Evolutionary conservation across 768 basidiomycete species (phyloP).

Genomic region (Lanmaoa pseudosensibilis): DNA sequence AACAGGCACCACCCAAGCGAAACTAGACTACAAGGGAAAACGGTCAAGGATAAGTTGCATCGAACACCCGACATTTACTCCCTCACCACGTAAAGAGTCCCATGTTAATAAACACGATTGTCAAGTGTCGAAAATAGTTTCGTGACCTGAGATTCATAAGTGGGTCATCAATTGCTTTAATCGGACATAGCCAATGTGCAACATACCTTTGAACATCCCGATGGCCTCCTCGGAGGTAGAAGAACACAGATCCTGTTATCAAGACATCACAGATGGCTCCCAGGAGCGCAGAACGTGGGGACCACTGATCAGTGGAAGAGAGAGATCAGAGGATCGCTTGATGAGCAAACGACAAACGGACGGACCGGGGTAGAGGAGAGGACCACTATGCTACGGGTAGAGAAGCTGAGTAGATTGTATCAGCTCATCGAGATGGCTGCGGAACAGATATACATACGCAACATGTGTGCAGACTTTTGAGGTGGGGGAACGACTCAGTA

Average conservation of each 20-base stretch:
- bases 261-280: slow-evolving; percentile 10
- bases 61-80: background rate
- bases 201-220: slow-evolving; percentile 5
- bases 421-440: background rate
- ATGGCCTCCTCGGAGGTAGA: slow-evolving; percentile 19
- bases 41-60: background rate
- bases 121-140: slow-evolving; percentile 10
- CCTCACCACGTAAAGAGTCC: slow-evolving; percentile 11
- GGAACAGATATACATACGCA: background rate
- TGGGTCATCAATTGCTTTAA: no score
- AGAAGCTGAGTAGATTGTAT: background rate
- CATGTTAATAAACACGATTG: slow-evolving; percentile 12
- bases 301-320: slow-evolving; percentile 5
- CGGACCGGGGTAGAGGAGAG: background rate
- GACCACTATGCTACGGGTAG: background rate
- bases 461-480: background rate
- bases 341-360: no score
- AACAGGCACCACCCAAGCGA: slow-evolving; percentile 11
- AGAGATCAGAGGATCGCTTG: background rate
- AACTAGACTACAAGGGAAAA: background rate
- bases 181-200: no score
- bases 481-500: background rate
- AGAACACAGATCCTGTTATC: slow-evolving; percentile 20
- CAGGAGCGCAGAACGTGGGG: slow-evolving; percentile 29
- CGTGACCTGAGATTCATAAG: background rate